Base-by-base conservation (phyloP, 257 asterid species). In the Scutellaria galericulata region DNA sequence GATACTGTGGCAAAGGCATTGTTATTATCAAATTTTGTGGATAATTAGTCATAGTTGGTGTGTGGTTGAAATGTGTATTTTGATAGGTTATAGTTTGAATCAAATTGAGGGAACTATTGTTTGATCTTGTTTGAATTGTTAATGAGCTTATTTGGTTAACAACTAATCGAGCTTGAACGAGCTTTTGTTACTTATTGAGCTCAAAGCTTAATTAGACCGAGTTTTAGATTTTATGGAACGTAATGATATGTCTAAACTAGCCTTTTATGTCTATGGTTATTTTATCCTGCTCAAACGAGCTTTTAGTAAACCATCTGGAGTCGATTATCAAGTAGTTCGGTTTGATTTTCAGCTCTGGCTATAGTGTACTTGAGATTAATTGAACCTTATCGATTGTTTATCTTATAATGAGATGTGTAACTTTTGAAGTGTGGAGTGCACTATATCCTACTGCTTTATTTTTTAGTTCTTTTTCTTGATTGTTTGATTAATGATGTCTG, bases 341-440 rank as follows among this genome's bases (percentile, higher is more conserved):
- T 55, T 22, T 55, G 58, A 55, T 9, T 55, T 31, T 57, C 18
- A 10, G 9, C 64, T 3, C 9, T 24, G 9, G 47, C 47, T 22
- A 2, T 53, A 27, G 39, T 11, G 11, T 24, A 24, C 8, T 48
- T 39, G 56, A 27, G 45, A 15, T 27, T n/a, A n/a, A 9, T 3
- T 24, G 22, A 5, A 24, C 42, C 54, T 64, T 24, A 24, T 24
- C 1, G 42, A 7, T 35, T 60, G 10, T 18, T 62, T 9, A 13
- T 15, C 24, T 15, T 24, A 27, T 24, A 18, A 35, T 7, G 35
- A 50, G 31, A 46, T 53, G 45, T 63, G 61, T 39, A 0, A 10
- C 66, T 50, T 72, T 11, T 68, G 73, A 53, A 42, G 15, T 56
- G 52, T 80, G 74, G 71, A 88, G 95, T 88, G 93, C 73, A 85